Conservation (phyloP, 2,329 filamentous ascomycete species). For the Colletotrichum eleusines region DNA sequence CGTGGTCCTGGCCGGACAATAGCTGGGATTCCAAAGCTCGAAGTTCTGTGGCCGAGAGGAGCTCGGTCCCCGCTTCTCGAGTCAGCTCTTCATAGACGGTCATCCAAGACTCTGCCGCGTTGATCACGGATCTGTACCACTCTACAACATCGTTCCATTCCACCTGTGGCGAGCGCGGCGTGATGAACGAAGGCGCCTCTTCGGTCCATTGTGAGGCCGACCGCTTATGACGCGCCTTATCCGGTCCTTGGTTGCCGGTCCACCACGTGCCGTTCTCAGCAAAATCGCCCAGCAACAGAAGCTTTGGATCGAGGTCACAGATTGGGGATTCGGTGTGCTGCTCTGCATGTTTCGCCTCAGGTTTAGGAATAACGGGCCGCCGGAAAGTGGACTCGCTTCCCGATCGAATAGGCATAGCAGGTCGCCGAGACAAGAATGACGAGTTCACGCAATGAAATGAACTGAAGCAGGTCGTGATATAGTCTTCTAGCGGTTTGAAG, state of each 20-base stretch:
- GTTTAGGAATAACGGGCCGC: conserved; percentile 51
- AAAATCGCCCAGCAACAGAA: conserved; percentile 78
- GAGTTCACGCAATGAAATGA: conserved; percentile 79
- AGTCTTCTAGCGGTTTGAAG: conserved; percentile 83
- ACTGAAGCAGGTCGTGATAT: conserved; percentile 76
- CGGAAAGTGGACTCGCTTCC: conserved; percentile 47
- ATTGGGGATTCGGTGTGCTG: conserved; percentile 56
- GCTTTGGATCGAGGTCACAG: conserved; percentile 79
- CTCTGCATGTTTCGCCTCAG: conserved; percentile 51
- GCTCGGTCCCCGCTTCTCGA: conserved; percentile 47
- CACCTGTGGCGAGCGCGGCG: conserved; percentile 73
- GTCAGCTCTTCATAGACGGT: conserved; percentile 67
- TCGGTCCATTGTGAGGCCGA: conserved; percentile 51
- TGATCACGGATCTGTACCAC: conserved; percentile 80
- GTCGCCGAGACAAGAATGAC: conserved; percentile 71
- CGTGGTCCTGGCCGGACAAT: conserved; percentile 73
- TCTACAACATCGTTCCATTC: conserved; percentile 78
- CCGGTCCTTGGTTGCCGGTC: conserved; percentile 68
- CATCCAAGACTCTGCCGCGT: conserved; percentile 76
- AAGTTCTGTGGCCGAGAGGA: conserved; percentile 52
- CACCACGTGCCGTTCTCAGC: conserved; percentile 88
- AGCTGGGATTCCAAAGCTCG: conserved; percentile 61
- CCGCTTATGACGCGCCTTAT: conserved; percentile 47
- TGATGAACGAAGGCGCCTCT: conserved; percentile 58
- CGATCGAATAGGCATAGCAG: conserved; percentile 20